Evolutionary conservation across 2,329 filamentous ascomycete genomes (phyloP), one percentile per base, ranked within the genome.

Genomic region (Trichoderma brevicompactum): DNA sequence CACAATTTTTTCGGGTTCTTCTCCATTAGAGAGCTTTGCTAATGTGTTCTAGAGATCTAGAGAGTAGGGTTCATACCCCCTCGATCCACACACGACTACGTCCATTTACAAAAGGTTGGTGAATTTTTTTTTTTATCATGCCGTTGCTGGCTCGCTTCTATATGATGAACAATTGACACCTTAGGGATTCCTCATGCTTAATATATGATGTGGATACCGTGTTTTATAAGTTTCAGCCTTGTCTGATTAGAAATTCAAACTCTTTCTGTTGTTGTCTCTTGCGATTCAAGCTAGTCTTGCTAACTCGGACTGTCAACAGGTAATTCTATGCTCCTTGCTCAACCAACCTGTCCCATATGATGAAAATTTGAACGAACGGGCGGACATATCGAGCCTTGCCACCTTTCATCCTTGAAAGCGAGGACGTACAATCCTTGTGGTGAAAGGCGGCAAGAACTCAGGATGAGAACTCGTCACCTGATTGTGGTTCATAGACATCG

Each of bases 181-280:
- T 83, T 72, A 86, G 84, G 85, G 84, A 88, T 88, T 88, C 85
- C 85, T 88, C 85, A 84, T 86, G 78, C 85, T 83, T 84, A 88
- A 88, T 80, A 87, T 71, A 85, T 74, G 67, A 87, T 88, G 85
- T 88, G 81, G 85, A 88, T 79, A 81, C 78, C 79, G 81, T 83
- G 83, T 81, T 78, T 76, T 74, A 62, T 75, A 78, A 85, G 85
- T 87, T 87, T 88, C 85, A 87, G 85, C 85, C 85, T 87, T 87
- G 85, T 87, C 85, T 87, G 85, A 87, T 80, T 79, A 75, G 78
- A 80, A 73, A 73, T 65, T 65, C 36, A 7, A 53, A 73, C 59
- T 54, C 68, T 67, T 60, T 62, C 70, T 69, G 54, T 64, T 66
- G 69, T 68, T 67, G 72, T 71, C 67, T 62, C 69, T 28, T 56